phyloP scores from a whole-genome alignment of 352 stramenopile species.

The Phytophthora meadii region DNA sequence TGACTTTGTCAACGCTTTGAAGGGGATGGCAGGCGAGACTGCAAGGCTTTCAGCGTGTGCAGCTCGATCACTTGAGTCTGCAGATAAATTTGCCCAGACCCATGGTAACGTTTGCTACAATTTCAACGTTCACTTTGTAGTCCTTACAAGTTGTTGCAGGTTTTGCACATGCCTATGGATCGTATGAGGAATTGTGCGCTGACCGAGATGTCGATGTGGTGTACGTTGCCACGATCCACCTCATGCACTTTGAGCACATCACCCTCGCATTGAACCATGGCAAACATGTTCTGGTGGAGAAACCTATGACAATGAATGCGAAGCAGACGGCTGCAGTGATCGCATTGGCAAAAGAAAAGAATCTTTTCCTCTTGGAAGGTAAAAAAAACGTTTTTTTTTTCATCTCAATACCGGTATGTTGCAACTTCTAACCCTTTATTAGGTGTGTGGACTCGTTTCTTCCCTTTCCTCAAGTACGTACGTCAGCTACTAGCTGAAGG shows the following conservation, averaged over 20 bases:
- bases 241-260: conserved; percentile 65
- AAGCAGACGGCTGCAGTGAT: conserved; percentile 76
- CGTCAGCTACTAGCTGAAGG: conserved; percentile 53
- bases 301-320: conserved; percentile 89
- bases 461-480: conserved; percentile 71
- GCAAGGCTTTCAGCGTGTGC: conserved; percentile 48
- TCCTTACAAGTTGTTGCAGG: neutral
- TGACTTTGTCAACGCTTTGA: conserved; percentile 63
- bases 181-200: conserved; percentile 78
- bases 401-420: neutral
- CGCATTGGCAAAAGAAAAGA: conserved; percentile 57
- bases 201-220: conserved; percentile 87
- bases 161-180: conserved; percentile 64
- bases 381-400: conserved; percentile 40
- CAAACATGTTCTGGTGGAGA: conserved; percentile 94
- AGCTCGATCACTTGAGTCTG: conserved; percentile 50
- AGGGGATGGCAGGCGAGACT: conserved; percentile 14
- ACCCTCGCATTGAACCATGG: conserved; percentile 71
- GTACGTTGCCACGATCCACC: conserved; percentile 91
- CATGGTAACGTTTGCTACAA: conserved; percentile 17
- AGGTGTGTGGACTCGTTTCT: conserved; percentile 86
- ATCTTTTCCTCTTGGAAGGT: conserved; percentile 84
- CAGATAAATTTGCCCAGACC: conserved; percentile 48
- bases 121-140: too few relatives aligned
- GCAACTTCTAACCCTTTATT: conserved; percentile 22